phyloP scores from a whole-genome alignment of 2,329 filamentous ascomycete genomes.

The Aspergillus sp. region DNA sequence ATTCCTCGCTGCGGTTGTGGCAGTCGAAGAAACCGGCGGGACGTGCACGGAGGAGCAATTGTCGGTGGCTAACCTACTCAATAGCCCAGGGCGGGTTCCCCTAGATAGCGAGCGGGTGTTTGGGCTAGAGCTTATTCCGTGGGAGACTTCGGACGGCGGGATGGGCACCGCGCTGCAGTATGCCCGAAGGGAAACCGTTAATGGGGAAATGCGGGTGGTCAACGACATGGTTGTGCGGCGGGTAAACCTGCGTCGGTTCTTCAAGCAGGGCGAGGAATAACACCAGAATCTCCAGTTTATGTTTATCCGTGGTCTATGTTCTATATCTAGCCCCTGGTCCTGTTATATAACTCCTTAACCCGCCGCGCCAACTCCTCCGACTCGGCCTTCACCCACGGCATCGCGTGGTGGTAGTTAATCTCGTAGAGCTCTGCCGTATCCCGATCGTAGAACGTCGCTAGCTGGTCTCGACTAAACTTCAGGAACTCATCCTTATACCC shows the following conservation, averaged over 20 bases:
- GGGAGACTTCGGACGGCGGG: not conserved
- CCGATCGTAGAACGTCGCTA: constrained; percentile 15
- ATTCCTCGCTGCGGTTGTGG: constrained; percentile 20
- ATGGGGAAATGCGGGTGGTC: not conserved
- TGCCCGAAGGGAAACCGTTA: not conserved
- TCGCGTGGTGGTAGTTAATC: constrained; percentile 26
- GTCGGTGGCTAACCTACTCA: not conserved
- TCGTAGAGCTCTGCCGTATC: constrained; percentile 14
- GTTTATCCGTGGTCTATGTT: not conserved
- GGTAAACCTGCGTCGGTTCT: too few species aligned
- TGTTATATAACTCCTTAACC: constrained; percentile 16
- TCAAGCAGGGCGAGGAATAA: not conserved
- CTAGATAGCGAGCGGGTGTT: not conserved
- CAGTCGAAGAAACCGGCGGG: constrained; percentile 1
- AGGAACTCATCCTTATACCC: constrained; percentile 22
- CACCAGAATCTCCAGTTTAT: not conserved
- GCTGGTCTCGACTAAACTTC: constrained; percentile 17
- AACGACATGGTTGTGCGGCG: not conserved
- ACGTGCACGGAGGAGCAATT: not conserved
- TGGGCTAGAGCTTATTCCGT: not conserved
- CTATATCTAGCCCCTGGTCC: not conserved
- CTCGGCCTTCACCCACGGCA: constrained; percentile 24
- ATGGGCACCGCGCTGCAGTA: not conserved
- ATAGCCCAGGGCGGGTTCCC: not conserved
- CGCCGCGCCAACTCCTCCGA: constrained; percentile 15